Conservation (phyloP, 2,329 filamentous ascomycete species). For the Nannizzia gypsea region DNA sequence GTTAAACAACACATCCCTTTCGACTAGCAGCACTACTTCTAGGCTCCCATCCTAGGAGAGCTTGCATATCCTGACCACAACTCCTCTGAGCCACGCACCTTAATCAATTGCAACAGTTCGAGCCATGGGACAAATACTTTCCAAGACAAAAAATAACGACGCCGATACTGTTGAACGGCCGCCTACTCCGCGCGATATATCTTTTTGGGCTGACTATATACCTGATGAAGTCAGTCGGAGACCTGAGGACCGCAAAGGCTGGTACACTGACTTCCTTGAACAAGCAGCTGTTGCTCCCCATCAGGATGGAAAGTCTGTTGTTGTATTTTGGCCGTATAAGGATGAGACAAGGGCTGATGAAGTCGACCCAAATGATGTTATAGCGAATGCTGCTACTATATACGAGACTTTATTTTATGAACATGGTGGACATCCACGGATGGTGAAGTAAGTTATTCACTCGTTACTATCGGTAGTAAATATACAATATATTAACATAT, state of each 20-base stretch:
- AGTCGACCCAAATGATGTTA: not conserved
- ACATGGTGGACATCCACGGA: slow-evolving; percentile 5
- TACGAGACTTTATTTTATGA: not conserved
- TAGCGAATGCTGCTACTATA: not conserved
- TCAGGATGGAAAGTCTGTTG: slow-evolving; percentile 6
- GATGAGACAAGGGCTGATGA: not conserved
- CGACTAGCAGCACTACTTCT: not conserved
- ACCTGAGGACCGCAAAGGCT: slow-evolving; percentile 1
- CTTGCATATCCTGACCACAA: too few relatives aligned
- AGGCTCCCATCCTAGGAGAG: not conserved
- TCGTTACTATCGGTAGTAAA: not conserved
- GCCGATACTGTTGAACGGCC: not conserved
- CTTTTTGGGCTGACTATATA: not conserved
- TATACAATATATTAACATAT: not conserved
- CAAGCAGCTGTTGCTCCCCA: slow-evolving; percentile 1
- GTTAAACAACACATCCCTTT: not conserved
- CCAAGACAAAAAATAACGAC: not conserved
- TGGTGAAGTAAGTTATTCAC: slow-evolving; percentile 6
- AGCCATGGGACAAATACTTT: not conserved
- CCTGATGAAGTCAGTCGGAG: slow-evolving; percentile 3
- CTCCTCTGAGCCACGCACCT: not conserved
- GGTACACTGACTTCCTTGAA: slow-evolving; percentile 4
- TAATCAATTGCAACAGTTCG: not conserved
- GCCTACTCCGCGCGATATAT: not conserved
- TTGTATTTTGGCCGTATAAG: slow-evolving; percentile 5